These are phyloP conservation scores for Leccinum pellstonianum DNA, from an alignment of 768 basidiomycete species.

Conservation along the genomic window DNA sequence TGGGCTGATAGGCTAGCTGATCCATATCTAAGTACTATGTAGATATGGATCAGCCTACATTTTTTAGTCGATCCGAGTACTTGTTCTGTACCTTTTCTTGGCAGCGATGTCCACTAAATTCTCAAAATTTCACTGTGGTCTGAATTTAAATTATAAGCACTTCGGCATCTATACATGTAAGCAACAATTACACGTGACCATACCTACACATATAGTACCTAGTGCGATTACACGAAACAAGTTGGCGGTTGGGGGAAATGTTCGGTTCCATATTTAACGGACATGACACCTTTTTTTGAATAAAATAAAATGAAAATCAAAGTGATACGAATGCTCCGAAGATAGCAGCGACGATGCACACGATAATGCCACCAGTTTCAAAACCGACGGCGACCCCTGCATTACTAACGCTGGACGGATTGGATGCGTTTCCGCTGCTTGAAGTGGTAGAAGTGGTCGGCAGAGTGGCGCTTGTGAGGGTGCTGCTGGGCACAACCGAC, in stretches of 20 bases:
- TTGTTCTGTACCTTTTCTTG: too few relatives aligned
- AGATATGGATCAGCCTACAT: too few relatives aligned
- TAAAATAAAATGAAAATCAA: not conserved
- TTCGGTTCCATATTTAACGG: too few relatives aligned
- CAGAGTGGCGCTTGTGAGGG: not conserved
- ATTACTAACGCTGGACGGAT: not conserved
- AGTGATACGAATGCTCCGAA: conserved; percentile 12
- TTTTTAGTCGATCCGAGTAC: too few relatives aligned
- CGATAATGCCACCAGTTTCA: not conserved
- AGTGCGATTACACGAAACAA: not conserved
- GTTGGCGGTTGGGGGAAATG: not conserved
- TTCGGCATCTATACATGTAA: not conserved
- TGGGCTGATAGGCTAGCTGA: too few relatives aligned
- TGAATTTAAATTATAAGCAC: not conserved
- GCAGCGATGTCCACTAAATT: too few relatives aligned
- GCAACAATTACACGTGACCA: not conserved
- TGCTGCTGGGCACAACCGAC: not conserved
- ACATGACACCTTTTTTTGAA: not conserved
- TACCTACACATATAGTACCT: not conserved
- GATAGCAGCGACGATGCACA: conserved; percentile 11
- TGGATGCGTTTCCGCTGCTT: not conserved
- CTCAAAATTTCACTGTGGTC: too few relatives aligned
- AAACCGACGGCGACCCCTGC: conserved; percentile 7
- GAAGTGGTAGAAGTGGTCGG: not conserved
- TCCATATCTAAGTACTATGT: too few relatives aligned